Evolutionary conservation across 768 basidiomycete genomes (phyloP).

Genomic region (Mycena vitilis): DNA sequence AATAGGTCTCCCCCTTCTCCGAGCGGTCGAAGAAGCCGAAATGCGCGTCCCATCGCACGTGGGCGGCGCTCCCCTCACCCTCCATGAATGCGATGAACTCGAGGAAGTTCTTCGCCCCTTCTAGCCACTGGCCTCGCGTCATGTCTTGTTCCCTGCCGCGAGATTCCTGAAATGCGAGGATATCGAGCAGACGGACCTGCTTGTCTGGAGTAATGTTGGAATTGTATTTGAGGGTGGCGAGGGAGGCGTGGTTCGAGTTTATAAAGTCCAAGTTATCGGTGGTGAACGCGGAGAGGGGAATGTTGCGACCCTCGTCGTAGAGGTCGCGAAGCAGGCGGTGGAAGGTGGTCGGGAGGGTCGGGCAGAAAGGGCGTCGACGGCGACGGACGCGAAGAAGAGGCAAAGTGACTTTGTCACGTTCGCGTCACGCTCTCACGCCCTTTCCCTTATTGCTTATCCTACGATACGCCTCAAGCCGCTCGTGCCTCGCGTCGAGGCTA

Average conservation of each 20-base stretch:
- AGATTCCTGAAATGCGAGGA: not conserved
- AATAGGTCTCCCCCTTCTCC: not conserved
- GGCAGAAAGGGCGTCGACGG: no score
- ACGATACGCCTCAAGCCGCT: no score
- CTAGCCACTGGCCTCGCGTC: not conserved
- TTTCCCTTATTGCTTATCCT: no score
- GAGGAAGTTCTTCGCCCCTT: not conserved
- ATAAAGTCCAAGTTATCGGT: not conserved
- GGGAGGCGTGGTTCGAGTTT: not conserved
- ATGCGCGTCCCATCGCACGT: not conserved
- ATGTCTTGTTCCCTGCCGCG: not conserved
- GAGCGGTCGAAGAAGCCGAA: slow-evolving; percentile 4
- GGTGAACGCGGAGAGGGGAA: slow-evolving; percentile 2
- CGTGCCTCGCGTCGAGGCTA: no score
- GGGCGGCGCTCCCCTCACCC: not conserved
- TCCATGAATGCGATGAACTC: not conserved
- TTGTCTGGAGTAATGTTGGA: not conserved
- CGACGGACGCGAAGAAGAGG: no score
- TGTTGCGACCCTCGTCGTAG: not conserved
- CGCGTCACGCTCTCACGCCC: no score
- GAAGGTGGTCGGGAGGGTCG: no score
- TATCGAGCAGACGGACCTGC: not conserved
- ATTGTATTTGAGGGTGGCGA: not conserved
- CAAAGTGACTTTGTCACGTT: no score
- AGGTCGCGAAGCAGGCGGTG: not conserved